Evolutionary conservation across 192 early-diverging fungal species (phyloP), one percentile per base, ranked within the genome.

Genomic region (Gonapodya prolifera): DNA sequence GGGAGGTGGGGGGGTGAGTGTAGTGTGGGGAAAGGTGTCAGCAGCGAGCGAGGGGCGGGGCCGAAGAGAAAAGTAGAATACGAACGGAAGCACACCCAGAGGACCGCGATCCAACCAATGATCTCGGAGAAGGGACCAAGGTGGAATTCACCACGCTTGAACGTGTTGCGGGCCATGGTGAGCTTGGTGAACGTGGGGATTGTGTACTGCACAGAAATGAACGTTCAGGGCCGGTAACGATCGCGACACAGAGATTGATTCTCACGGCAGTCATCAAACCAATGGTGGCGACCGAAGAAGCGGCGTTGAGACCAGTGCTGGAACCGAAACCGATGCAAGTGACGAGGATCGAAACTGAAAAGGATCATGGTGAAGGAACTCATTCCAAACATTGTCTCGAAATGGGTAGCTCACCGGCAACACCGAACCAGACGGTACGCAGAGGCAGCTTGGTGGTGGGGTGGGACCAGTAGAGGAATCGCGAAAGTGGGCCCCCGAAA

Each of bases 151-250:
- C 75, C 71, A 45, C 81, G 83, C 16, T 77, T 78, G 78, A 86
- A 86, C 1, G 28, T 73, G 30, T 81, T 77, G 18, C 70, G 45
- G 78, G 80, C 82, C 33, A 84, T 30, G 31, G 84, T 85, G 80
- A 81, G 79, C 35, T 83, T 79, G 33, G 83, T 75, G 36, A 84
- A 80, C 35, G 83, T 83, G 69, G 85, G 85, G 77, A 86, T 86
- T 2, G 79, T 84, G 77, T 86, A 86, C n/a, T 78, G 81, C 30
- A 85, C 78, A 69, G 18, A 69, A 23, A 69, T n/a, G n/a, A 69
- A 69, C 69, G 18, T 69, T 69, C n/a, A n/a, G n/a, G n/a, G n/a
- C n/a, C n/a, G n/a, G n/a, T n/a, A n/a, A n/a, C n/a, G n/a, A n/a
- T n/a, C n/a, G n/a, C n/a, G n/a, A n/a, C n/a, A n/a, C n/a, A n/a